Base-by-base conservation (phyloP, 2,329 filamentous ascomycete genomes). In the Coleophoma eucalyptorum region DNA sequence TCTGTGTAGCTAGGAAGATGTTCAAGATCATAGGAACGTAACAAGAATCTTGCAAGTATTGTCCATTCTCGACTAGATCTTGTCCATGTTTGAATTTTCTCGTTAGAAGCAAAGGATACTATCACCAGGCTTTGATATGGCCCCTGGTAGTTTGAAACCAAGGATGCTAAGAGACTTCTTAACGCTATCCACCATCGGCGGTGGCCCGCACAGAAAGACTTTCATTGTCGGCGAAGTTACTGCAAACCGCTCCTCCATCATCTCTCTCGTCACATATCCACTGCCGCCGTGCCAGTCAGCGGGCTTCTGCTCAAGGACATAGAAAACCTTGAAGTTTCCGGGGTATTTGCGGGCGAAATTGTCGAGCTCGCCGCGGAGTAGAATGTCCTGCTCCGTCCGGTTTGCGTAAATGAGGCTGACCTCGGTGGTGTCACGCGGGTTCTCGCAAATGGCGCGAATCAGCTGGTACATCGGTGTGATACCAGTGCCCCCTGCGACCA, bases 371-470 rank as follows among this genome's bases (percentile, higher is more conserved):
- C 70, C 55, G 0, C 79, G 69, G 13, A 86, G 65, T 6, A 87
- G 63, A 49, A 87, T 86, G 55, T 86, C 83, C 2, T 70, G 71
- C 55, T 83, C 80, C 0, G 71, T 72, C 1, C 75, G 70, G 64
- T 83, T 86, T 26, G 79, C 83, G 53, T 83, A 84, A 31, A 86
- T 64, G 4, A 86, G 67, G 42, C 69, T 77, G 40, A 85, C 64
- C 55, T 79, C 65, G 0, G 83, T 86, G 1, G 69, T 71, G 54
- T 86, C 83, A 6, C 65, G 67, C 15, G 75, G 69, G 49, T 85
- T 77, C 58, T 84, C 81, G 58, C 80, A 83, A 50, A 86, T 81
- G 41, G 80, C 80, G 3, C 81, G 77, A 59, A 86, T 83, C 6
- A 86, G 65, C 60, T 86, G 81, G 62, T 74, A 81, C 75, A n/a